Conservation (phyloP, 306 rosid species). For the Trichosanthes cucumerina region DNA sequence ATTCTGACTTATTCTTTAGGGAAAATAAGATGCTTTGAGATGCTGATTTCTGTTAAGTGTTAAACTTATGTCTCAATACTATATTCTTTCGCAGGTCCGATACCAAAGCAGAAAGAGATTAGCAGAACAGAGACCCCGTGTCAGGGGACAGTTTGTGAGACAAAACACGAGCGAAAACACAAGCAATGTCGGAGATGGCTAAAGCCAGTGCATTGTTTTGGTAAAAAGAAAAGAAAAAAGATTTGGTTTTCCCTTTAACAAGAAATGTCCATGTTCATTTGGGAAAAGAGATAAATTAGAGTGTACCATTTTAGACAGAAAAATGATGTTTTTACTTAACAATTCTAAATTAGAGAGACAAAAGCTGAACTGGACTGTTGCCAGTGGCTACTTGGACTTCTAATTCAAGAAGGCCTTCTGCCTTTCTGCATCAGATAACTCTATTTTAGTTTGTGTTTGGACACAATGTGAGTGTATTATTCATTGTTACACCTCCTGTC, state of each 20-base stretch:
- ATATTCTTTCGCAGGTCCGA: conserved; percentile 39
- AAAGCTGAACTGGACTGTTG: conserved; percentile 6
- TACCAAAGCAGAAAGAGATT: conserved; percentile 62
- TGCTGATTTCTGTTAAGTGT: background rate
- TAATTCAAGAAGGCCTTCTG: conserved; percentile 10
- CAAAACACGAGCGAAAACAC: conserved; percentile 35
- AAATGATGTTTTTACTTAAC: background rate
- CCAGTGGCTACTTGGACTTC: conserved; percentile 6
- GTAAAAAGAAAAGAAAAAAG: background rate
- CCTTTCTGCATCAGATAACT: conserved; percentile 11
- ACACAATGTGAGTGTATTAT: conserved; percentile 3
- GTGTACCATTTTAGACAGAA: conserved; percentile 10
- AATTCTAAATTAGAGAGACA: conserved; percentile 9
- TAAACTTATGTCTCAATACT: background rate
- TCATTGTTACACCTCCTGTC: background rate
- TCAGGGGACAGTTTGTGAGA: conserved; percentile 61
- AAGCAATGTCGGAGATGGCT: conserved; percentile 42
- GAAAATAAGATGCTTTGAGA: background rate
- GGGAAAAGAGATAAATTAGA: conserved; percentile 10
- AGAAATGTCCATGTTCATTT: background rate
- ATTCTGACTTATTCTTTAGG: background rate
- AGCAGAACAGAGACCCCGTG: conserved; percentile 68
- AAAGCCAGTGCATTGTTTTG: conserved; percentile 18
- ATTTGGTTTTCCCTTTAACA: conserved; percentile 1
- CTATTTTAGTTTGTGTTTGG: conserved; percentile 5